Base-by-base conservation (phyloP, 805 yeast species). In the Schizosaccharomyces japonicus region DNA sequence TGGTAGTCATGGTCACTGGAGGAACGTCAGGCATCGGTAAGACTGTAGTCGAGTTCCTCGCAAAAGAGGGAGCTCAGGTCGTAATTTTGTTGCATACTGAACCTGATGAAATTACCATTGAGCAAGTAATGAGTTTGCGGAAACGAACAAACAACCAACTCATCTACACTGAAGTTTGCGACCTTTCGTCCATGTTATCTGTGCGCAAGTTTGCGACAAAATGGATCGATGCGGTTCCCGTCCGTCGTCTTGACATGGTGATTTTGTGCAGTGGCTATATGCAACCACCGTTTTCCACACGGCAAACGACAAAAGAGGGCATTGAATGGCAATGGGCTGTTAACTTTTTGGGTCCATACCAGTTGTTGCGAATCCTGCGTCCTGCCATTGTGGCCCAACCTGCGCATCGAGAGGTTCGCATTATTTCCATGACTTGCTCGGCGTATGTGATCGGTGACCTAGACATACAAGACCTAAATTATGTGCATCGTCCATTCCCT, bases 11-110 rank as follows among this genome's bases (percentile, higher is more conserved):
- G 47, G 50, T 62, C 7, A 66, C 67, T 13, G 98, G 98, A n/a
- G 98, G 94, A 1, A 87, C 96, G 0, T 71, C 92, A 1, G 95
- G 96, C 0, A 59, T 83, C 51, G 98, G 98, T 0, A 78, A 87
- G 0, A 70, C 73, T 3, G 70, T 80, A 3, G 90, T 73, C 0
- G 66, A 68, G 32, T 84, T 84, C 29, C 59, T 90, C 55, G 95
- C 95, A 0, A 49, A 53, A 0, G 63, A 73, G 47, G 98, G 98
- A 3, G 95, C 96, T 0, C 96, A 90, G 58, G 55, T 87, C 47
- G 72, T 90, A 29, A 57, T 87, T 44, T 63, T 83, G 42, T 78
- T 80, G 32, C 65, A 87, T 39, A 68, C 76, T 3, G 60, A 69
- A 17, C 59, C 72, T 3, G 84, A 79, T 55, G 69, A 67, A 44